Evolutionary conservation across 306 rosid species (phyloP), one percentile per base, ranked within the genome.

Genomic region (Prunus salicina): DNA sequence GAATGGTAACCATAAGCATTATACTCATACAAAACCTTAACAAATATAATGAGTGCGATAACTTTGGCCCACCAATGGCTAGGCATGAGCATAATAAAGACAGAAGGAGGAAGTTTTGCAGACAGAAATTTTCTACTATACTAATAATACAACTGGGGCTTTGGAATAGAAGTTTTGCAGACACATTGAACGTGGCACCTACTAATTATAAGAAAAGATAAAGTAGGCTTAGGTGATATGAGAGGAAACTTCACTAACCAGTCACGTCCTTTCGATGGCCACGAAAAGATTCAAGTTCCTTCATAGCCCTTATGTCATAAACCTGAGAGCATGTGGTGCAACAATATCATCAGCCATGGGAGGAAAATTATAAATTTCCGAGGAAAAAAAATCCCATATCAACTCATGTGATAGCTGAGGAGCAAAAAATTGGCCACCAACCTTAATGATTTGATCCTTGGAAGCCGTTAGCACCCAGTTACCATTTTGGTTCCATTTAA

Each of bases 241-340:
- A 53, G 73, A 77, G 56, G 50, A 68, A 61, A 78, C 20, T 41
- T 78, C 80, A 88, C 87, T 80, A 79, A 95, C 99, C 76, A 50
- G 97, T 95, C 80, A 95, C 99, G 78, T 95, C 99, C 84, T 95
- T 95, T 70, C 92, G 85, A 86, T 95, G 97, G 64, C 99, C 99
- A 51, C 99, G 99, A 76, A 92, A 95, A 51, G 99, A 95, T 83
- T 91, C 96, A 82, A 95, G 99, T 83, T 95, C 99, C 86, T 95
- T 95, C 99, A 95, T 95, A 74, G 97, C 92, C 71, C 99, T 89
- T 64, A 95, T 92, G 89, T 95, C 97, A 81, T 95, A 92, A 73
- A 95, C 97, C 99, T 95, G 83, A 85, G 82, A 47, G 70, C 61
- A 43, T 65, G 73, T 58, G 72, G 72, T 64, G 57, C 71, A 76